Evolutionary conservation across 257 asterid genomes (phyloP).

Genomic region (Euphrasia confusa): DNA sequence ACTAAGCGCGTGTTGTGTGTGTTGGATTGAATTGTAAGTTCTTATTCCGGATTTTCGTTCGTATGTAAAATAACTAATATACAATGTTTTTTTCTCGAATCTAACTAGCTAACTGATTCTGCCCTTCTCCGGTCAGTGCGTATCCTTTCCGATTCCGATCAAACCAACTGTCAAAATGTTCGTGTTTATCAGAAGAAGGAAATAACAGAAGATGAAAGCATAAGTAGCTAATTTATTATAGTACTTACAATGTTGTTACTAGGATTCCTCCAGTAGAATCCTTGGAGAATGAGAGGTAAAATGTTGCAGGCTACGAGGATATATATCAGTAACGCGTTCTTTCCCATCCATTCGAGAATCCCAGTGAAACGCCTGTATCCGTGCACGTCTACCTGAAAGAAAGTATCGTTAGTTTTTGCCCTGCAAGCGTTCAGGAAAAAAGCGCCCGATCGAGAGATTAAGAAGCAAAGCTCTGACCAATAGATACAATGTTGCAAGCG

Average conservation of each 20-base stretch:
- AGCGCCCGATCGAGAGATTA: not conserved
- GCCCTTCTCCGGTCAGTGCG: not conserved
- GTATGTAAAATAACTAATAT: too few relatives aligned
- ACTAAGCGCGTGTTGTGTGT: too few relatives aligned
- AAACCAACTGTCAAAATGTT: slow-evolving; percentile 3
- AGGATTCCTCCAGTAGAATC: slow-evolving; percentile 54
- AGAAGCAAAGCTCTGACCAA: slow-evolving; percentile 30
- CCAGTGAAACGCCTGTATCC: slow-evolving; percentile 38
- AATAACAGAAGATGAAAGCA: not conserved
- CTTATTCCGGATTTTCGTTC: too few relatives aligned
- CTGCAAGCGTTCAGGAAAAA: not conserved
- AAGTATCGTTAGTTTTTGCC: slow-evolving; percentile 7
- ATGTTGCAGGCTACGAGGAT: slow-evolving; percentile 59
- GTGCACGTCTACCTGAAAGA: slow-evolving; percentile 47
- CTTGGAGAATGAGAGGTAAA: slow-evolving; percentile 51
- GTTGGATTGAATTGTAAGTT: too few relatives aligned
- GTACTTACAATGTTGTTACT: slow-evolving; percentile 45
- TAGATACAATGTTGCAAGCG: slow-evolving; percentile 47
- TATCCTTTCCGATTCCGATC: slow-evolving; percentile 10
- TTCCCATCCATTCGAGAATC: slow-evolving; percentile 59
- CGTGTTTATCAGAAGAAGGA: not conserved
- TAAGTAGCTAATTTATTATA: not conserved
- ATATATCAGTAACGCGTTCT: slow-evolving; percentile 44
- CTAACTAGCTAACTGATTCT: too few relatives aligned
- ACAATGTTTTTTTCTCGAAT: too few relatives aligned